Evolutionary conservation across 2,329 filamentous ascomycete species (phyloP), one percentile per base, ranked within the genome.

Genomic region (Pseudogymnoascus sp.): DNA sequence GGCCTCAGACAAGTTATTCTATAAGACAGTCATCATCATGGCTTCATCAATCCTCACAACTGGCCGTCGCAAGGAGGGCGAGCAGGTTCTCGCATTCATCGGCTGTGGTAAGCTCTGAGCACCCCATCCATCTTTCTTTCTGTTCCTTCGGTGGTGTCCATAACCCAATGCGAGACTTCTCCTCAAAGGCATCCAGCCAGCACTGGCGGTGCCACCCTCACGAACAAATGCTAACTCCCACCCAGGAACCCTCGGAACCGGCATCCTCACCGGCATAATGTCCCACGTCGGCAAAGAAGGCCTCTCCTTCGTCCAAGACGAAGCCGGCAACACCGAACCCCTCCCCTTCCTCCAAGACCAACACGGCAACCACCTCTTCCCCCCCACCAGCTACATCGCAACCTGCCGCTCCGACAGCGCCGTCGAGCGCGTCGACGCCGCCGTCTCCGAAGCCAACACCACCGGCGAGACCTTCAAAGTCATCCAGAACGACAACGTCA

Each of bases 401-500:
- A 49, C 43, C 43, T 49, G 43, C 43, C 43, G 43, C 43, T 28
- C 23, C 14, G 14, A 28, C 43, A 49, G 14, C 23, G 43, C 43
- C 2, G 43, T 49, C 3, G 23, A 28, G 43, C 43, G 43, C 23
- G 5, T 49, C 43, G 9, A n/a, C 12, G 23, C 43, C 43, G 43
- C 43, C 23, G 43, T 49, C 43, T 5, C 2, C 43, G 23, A 2
- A 9, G 43, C 43, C 43, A 49, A 49, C 43, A 49, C 23, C 12
- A 49, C 43, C 43, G 43, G 23, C 43, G 43, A 49, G 14, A 49
- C 12, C 43, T 49, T 49, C 43, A 49, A 49, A n/a, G 23, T 49
- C 6, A 49, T 49, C 43, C 43, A 49, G 28, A 88, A 88, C 72
- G 82, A 90, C 67, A 93, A 96, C 74, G 76, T 92, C 31, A 74